Conservation (phyloP, 768 basidiomycete species). For the Strobilomyces confusus region DNA sequence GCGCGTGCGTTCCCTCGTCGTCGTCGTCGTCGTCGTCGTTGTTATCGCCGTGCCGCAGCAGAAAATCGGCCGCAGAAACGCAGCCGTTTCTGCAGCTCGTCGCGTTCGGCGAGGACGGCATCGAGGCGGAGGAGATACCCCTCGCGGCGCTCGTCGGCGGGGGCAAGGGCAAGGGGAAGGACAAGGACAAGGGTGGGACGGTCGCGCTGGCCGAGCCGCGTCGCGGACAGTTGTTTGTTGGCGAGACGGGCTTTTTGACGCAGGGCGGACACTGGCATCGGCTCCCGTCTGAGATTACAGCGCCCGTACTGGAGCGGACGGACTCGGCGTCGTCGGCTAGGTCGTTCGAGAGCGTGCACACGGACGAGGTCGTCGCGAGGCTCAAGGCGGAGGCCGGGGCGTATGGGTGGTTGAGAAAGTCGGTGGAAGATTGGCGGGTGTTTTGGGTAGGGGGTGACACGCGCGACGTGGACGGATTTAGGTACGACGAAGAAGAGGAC, state of each 20-base stretch:
- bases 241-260: conserved; percentile 50
- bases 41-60: too few species aligned
- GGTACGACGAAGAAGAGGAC: conserved; percentile 27
- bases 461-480: conserved; percentile 22
- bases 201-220: conserved; percentile 41
- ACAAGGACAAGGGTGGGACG: conserved; percentile 12
- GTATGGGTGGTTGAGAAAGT: conserved; percentile 78
- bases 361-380: conserved; percentile 45
- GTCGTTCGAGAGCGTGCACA: conserved; percentile 50
- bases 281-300: conserved; percentile 14
- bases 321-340: conserved; percentile 40
- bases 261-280: conserved; percentile 48
- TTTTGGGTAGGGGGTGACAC: conserved; percentile 74
- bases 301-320: conserved; percentile 39
- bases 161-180: conserved; percentile 18
- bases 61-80: not conserved
- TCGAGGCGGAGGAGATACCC: conserved; percentile 70
- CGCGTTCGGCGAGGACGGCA: conserved; percentile 63
- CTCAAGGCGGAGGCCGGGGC: conserved; percentile 58
- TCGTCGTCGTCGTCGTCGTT: not conserved
- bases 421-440: conserved; percentile 69
- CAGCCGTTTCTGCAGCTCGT: conserved; percentile 61
- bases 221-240: conserved; percentile 58
- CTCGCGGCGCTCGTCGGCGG: conserved; percentile 41
- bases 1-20: conserved; percentile 40